Percentiles rank a stretch among this genome's conserved stretches.
These are phyloP conservation scores for Yarrowia deformans DNA, from an alignment of 805 yeast genomes.

Conservation along the genomic window DNA sequence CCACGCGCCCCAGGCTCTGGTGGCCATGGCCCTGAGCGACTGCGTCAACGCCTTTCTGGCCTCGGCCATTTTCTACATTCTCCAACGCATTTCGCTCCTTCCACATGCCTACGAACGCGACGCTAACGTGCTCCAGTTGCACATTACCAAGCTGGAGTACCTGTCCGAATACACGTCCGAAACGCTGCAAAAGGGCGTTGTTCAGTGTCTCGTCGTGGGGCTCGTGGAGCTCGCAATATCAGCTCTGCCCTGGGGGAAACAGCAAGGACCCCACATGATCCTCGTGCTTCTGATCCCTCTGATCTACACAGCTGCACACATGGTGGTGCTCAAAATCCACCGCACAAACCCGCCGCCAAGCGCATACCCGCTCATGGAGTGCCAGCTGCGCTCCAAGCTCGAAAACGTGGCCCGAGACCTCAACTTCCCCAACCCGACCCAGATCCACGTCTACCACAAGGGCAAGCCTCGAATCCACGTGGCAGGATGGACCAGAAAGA, in stretches of 20 bases:
- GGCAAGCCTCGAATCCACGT: slow-evolving; percentile 30
- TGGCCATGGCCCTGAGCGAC: slow-evolving; percentile 8
- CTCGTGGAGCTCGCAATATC: neutral
- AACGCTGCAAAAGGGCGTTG: slow-evolving; percentile 10
- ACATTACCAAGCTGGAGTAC: slow-evolving; percentile 23
- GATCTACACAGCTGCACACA: neutral
- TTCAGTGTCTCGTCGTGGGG: slow-evolving; percentile 12
- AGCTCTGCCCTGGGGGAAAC: slow-evolving; percentile 3
- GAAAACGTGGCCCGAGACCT: slow-evolving; percentile 29
- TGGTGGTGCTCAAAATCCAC: slow-evolving; percentile 12
- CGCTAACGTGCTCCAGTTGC: slow-evolving; percentile 24
- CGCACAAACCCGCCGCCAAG: slow-evolving; percentile 16
- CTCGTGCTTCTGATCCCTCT: slow-evolving; percentile 2
- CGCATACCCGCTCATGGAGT: slow-evolving; percentile 30
- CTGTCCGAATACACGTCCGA: slow-evolving; percentile 32
- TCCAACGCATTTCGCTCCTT: slow-evolving; percentile 3
- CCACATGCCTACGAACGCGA: slow-evolving; percentile 15
- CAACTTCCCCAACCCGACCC: slow-evolving; percentile 16
- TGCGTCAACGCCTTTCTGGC: slow-evolving; percentile 23
- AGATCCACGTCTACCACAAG: slow-evolving; percentile 29
- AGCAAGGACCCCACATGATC: neutral
- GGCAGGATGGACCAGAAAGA: slow-evolving; percentile 21
- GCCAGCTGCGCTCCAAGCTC: slow-evolving; percentile 18
- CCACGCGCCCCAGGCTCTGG: neutral
- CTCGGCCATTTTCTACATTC: slow-evolving; percentile 25